Base-by-base conservation (phyloP, 2,329 filamentous ascomycete species). In the Thelonectria olida region DNA sequence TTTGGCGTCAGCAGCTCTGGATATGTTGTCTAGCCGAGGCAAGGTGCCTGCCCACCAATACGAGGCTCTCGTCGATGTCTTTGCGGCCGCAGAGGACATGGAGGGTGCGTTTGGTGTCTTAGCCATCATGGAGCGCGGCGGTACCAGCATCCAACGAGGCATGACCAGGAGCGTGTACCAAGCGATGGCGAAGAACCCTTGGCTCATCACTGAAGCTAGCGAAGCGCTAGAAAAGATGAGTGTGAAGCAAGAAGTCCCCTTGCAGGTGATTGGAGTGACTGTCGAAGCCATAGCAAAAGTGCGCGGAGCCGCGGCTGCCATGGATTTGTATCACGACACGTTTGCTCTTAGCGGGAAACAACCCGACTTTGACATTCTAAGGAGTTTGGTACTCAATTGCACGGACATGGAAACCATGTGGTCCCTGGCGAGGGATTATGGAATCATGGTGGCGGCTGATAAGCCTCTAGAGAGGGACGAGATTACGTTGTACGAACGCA, bases 51-150 rank as follows among this genome's bases (percentile, higher is more conserved):
- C 84, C 6, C 83, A 90, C 63, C 92, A 97, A 73, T 97, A 96
- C 76, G 93, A 96, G 74, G 84, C 90, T 25, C 83, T 97, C 25
- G 80, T 94, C 7, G 88, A 92, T 58, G 85, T 90, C 4, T 92
- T 96, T 72, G 81, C 88, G 10, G 79, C 80, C 4, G 71, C 74
- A 4, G 81, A 83, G 2, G 88, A 96, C 65, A 71, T 95, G 7
- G 77, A 80, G 22, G 86, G 88, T 23, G 90, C 91, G 0, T 82
- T 97, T 34, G 85, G 86, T 39, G 83, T 91, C 1, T 81, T 97
- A 15, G 87, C 86, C 66, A 89, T 93, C 72, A 96, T 97, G 90
- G 79, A 85, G 20, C 82, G 86, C 61, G 69, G 61, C 28, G 73
- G 72, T 10, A 62, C 88, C 5, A 73, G 90, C 5, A 74, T 83